Conservation (phyloP, 495 filamentous ascomycete species). For the Aspergillus funiculosus region DNA sequence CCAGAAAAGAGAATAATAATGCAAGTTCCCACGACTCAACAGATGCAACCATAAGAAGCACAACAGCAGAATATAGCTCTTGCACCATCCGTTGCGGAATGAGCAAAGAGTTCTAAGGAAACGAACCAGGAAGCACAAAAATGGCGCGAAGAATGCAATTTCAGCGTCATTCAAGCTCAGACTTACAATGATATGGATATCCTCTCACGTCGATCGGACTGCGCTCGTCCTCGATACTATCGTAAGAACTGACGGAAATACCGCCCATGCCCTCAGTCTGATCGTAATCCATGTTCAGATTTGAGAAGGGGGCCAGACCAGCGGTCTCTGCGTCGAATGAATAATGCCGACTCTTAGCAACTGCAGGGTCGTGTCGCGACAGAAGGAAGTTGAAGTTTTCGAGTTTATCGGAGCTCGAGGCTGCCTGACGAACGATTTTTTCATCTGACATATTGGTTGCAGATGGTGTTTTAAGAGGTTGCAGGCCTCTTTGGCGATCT, state of each 20-base stretch:
- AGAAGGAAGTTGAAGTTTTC: conserved; percentile 43
- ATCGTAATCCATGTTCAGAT: conserved; percentile 42
- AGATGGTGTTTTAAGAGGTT: conserved; percentile 18
- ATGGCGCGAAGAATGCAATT: conserved; percentile 41
- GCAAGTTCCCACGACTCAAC: conserved; percentile 4
- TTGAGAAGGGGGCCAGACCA: conserved; percentile 33
- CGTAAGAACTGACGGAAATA: conserved; percentile 46
- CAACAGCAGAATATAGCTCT: conserved; percentile 18
- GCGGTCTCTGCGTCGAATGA: conserved; percentile 40
- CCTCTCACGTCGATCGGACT: conserved; percentile 39
- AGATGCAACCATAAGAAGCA: conserved; percentile 4
- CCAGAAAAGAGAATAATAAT: conserved; percentile 9
- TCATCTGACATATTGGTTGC: conserved; percentile 38
- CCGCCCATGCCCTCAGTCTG: conserved; percentile 46
- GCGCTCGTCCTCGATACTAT: conserved; percentile 45
- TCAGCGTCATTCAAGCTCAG: conserved; percentile 25
- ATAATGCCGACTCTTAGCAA: conserved; percentile 36
- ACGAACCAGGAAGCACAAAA: conserved; percentile 28
- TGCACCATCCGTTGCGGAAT: conserved; percentile 10
- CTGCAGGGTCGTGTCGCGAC: conserved; percentile 34
- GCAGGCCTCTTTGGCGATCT: conserved; percentile 6
- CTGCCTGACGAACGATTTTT: conserved; percentile 26
- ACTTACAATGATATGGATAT: conserved; percentile 45
- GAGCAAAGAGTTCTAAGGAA: conserved; percentile 16
- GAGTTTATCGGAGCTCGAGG: conserved; percentile 34